phyloP scores from a whole-genome alignment of 257 asterid genomes.

The Solanum phureja region DNA sequence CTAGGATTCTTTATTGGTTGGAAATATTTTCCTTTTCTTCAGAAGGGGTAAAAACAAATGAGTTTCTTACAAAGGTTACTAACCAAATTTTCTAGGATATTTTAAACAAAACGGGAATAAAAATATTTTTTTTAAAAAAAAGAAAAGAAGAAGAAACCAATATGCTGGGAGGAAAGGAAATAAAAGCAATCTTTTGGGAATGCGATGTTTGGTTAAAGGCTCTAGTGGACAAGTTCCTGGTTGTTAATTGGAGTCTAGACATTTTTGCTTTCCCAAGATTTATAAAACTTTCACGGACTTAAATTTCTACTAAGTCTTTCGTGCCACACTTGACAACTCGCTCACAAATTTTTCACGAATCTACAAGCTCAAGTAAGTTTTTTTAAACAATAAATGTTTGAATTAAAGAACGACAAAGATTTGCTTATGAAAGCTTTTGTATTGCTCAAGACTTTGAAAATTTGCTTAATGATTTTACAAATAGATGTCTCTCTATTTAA shows the following conservation, averaged over 20 bases:
- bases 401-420: neutral
- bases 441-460: neutral
- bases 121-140: too few species aligned
- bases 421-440: neutral
- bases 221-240: neutral
- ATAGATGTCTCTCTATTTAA: too few species aligned
- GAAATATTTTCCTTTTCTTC: neutral
- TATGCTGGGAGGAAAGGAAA: neutral
- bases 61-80: neutral
- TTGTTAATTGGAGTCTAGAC: neutral
- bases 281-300: too few species aligned
- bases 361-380: neutral
- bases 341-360: neutral
- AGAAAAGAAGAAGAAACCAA: neutral
- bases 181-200: neutral
- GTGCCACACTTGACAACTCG: neutral
- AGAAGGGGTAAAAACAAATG: neutral
- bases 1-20: neutral
- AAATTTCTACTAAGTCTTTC: accelerated
- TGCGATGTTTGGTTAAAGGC: neutral
- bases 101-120: too few species aligned
- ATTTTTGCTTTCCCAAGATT: neutral
- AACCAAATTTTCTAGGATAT: too few species aligned
- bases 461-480: too few species aligned
- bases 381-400: neutral